Evolutionary conservation across 2,329 filamentous ascomycete species (phyloP).

Genomic region (Scortechinia acanthostroma): DNA sequence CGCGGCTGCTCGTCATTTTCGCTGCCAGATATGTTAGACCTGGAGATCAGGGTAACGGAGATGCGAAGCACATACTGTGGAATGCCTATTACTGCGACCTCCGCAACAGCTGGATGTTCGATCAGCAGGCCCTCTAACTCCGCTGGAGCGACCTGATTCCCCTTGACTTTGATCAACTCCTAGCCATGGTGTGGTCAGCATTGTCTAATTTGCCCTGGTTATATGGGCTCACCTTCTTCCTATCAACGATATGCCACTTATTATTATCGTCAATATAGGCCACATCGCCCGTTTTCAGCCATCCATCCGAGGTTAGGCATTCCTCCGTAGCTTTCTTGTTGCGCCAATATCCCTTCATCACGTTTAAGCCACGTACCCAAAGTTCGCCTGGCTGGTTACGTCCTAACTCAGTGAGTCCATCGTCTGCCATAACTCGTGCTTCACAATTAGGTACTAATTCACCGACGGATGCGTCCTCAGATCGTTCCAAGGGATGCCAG

Average conservation of each 20-base stretch:
- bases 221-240: no score
- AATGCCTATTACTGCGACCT: conserved; percentile 65
- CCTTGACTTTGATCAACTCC: conserved; percentile 57
- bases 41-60: conserved; percentile 47
- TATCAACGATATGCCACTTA: no score
- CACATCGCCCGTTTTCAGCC: conserved; percentile 72
- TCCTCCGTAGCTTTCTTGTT: background rate
- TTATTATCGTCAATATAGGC: conserved; percentile 57
- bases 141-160: conserved; percentile 49
- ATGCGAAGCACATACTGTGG: no score
- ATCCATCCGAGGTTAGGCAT: conserved; percentile 25
- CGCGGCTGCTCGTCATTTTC: conserved; percentile 59
- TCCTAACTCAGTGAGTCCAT: conserved; percentile 42
- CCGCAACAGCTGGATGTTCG: conserved; percentile 40
- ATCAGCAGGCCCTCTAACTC: conserved; percentile 39
- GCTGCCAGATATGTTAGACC: no score
- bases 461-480: conserved; percentile 37
- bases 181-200: conserved; percentile 73
- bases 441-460: conserved; percentile 64
- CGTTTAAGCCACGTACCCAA: conserved; percentile 64
- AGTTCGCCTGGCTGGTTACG: conserved; percentile 56
- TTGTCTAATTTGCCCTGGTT: conserved; percentile 55
- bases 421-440: conserved; percentile 57
- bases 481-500: background rate
- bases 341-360: conserved; percentile 72